phyloP scores from a whole-genome alignment of 2,329 filamentous ascomycete species.

The Epichloe glyceriae region DNA sequence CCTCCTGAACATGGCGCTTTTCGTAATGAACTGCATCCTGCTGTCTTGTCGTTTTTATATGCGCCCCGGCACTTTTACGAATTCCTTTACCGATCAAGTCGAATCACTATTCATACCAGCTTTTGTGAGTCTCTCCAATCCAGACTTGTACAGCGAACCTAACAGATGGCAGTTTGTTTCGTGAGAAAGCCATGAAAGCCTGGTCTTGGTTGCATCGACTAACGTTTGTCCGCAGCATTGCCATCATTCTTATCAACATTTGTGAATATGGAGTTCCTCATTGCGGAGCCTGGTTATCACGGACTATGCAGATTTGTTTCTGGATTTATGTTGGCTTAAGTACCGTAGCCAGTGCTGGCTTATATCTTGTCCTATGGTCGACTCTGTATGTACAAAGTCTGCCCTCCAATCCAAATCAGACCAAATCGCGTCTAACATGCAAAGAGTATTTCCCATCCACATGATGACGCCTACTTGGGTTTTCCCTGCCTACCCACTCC shows the following conservation, averaged over 20 bases:
- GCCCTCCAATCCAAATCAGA: neutral
- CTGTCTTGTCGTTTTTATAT: slow-evolving; percentile 56
- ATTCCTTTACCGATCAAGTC: slow-evolving; percentile 62
- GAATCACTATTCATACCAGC: slow-evolving; percentile 69
- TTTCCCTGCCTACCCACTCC: slow-evolving; percentile 70
- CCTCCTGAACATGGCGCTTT: slow-evolving; percentile 50
- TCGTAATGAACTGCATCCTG: slow-evolving; percentile 48
- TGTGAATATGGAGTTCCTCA: slow-evolving; percentile 60
- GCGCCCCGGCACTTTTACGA: slow-evolving; percentile 56
- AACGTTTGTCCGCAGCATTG: slow-evolving; percentile 26
- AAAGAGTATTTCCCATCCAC: slow-evolving; percentile 49
- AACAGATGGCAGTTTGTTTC: slow-evolving; percentile 25
- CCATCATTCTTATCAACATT: slow-evolving; percentile 65
- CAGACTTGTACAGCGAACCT: neutral
- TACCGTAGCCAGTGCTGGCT: slow-evolving; percentile 51
- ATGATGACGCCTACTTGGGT: slow-evolving; percentile 85
- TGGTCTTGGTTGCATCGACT: neutral
- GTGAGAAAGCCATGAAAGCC: slow-evolving; percentile 18
- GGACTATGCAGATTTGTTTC: slow-evolving; percentile 51
- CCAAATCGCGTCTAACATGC: neutral
- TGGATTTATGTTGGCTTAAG: slow-evolving; percentile 62
- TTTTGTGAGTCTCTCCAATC: slow-evolving; percentile 25
- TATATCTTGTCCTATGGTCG: slow-evolving; percentile 63
- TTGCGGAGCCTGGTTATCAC: slow-evolving; percentile 48
- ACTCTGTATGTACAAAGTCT: slow-evolving; percentile 30